These are phyloP conservation scores for Proliferodiscus dingleyae DNA, from an alignment of 2,329 filamentous ascomycete genomes.

Conservation along the genomic window DNA sequence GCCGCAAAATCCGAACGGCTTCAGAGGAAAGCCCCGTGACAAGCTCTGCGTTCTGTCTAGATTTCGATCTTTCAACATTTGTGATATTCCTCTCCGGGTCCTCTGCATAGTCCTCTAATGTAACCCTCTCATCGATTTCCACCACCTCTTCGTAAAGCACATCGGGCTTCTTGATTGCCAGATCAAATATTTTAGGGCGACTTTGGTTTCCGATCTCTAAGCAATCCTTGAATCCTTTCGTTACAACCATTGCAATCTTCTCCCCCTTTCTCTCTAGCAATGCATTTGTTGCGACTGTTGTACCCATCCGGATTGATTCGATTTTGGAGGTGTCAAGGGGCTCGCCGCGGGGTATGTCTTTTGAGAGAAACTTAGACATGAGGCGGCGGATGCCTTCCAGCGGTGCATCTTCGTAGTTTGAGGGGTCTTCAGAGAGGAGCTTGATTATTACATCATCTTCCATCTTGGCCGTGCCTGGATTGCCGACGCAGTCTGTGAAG, in stretches of 20 bases:
- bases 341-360: constrained; percentile 74
- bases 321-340: constrained; percentile 77
- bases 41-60: constrained; percentile 46
- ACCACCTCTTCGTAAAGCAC: constrained; percentile 80
- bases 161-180: constrained; percentile 81
- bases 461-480: constrained; percentile 41
- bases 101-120: constrained; percentile 86
- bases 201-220: constrained; percentile 87
- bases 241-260: constrained; percentile 81
- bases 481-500: constrained; percentile 69
- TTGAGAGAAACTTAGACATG: constrained; percentile 68
- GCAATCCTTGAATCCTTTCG: constrained; percentile 82
- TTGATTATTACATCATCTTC: constrained; percentile 66
- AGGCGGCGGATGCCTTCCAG: constrained; percentile 80
- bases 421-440: constrained; percentile 66
- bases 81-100: constrained; percentile 62
- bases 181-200: constrained; percentile 83
- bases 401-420: constrained; percentile 65
- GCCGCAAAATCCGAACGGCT: constrained; percentile 62
- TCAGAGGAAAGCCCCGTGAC: constrained; percentile 71
- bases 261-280: constrained; percentile 87
- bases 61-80: constrained; percentile 47
- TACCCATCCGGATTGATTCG: constrained; percentile 92
- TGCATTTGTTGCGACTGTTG: constrained; percentile 90
- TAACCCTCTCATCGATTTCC: constrained; percentile 89